Base-by-base conservation (phyloP, 768 basidiomycete species). In the Hortiboletus campestris region DNA sequence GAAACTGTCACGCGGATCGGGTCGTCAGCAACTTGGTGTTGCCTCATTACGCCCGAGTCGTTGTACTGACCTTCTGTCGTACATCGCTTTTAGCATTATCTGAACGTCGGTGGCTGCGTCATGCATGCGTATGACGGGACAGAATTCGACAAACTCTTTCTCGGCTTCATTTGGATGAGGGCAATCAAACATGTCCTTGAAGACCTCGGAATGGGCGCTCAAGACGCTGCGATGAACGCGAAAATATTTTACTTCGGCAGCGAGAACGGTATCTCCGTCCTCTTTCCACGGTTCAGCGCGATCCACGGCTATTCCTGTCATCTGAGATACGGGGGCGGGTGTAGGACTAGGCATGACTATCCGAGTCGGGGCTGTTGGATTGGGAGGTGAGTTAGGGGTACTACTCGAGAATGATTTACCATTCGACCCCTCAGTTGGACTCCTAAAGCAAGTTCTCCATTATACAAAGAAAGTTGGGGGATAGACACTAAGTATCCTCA, bases 141-240 rank as follows among this genome's bases (percentile, higher is more conserved):
- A 65, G 6, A 14, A 11, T 0, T 67, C 66, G 19, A 67, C 42
- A 13, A 46, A 4, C 5, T 56, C 56, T 39, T 48, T 3, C n/a
- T 60, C 46, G 6, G 5, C 34, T 32, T 32, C 46, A 9, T 49
- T 10, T 35, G 28, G 9, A 8, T 61, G 41, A 10, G 50, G 35
- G 9, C 16, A 36, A 2, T 29, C 39, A 20, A 70, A 70, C 70
- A 70, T 68, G 42, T 64, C 67, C 19, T 52, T 59, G 54, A 74
- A 74, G 6, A 72, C 53, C 9, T 58, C 53, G 14, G 70, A 73
- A 45, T 72, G 47, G 13, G 58, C 25, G 20, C 51, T 48, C n/a
- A 74, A 43, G 19, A 70, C 41, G 25, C 57, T 61, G 40, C 69
- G 66, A 52, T 74, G 70, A 5, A 74, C 67, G 5, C 64, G 63